phyloP scores from a whole-genome alignment of 495 filamentous ascomycete species.

The Hypomontagnella monticulosa region DNA sequence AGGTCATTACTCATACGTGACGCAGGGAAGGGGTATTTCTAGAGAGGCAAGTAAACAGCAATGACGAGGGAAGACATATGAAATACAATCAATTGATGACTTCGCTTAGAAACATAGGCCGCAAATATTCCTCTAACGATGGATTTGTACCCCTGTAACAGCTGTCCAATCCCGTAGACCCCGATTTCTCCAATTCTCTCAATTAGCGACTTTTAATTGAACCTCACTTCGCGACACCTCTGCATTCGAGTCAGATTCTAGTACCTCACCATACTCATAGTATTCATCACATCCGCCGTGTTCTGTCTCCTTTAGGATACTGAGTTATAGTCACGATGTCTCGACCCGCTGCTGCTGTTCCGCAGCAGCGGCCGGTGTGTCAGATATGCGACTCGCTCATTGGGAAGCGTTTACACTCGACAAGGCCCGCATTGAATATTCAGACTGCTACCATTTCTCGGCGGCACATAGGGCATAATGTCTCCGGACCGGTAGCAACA shows the following conservation, averaged over 20 bases:
- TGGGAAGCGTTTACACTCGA: constrained; percentile 25
- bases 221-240: constrained; percentile 4
- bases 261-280: neutral
- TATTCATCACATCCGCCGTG: neutral
- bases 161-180: too few relatives aligned
- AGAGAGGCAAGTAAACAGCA: too few relatives aligned
- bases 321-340: constrained; percentile 23
- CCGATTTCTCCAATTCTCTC: neutral
- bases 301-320: neutral
- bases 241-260: neutral
- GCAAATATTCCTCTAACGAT: too few relatives aligned
- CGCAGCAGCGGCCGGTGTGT: constrained; percentile 33
- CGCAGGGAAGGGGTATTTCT: too few relatives aligned
- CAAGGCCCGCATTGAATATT: constrained; percentile 15
- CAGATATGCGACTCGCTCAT: constrained; percentile 45
- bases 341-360: constrained; percentile 19
- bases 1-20: too few relatives aligned
- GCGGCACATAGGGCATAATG: neutral
- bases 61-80: too few relatives aligned
- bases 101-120: too few relatives aligned
- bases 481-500: neutral
- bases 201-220: constrained; percentile 24
- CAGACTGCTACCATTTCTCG: constrained; percentile 19
- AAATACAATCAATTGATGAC: too few relatives aligned
- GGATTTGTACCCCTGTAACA: too few relatives aligned